Base-by-base conservation (phyloP, 2,329 filamentous ascomycete genomes). In the Bipolaris sorokiniana region DNA sequence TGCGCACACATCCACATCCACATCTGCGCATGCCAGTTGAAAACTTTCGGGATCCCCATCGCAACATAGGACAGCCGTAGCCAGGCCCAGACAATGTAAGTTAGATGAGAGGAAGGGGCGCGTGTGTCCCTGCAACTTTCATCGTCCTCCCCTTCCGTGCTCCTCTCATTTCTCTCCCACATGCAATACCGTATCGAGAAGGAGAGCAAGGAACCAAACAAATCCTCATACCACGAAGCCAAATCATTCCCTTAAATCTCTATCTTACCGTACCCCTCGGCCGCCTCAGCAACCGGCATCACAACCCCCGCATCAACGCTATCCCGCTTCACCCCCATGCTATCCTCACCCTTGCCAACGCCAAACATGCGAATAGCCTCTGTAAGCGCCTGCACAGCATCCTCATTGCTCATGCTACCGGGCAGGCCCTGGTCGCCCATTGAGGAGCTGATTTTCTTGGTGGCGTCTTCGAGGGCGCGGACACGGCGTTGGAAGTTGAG, bases 401-500 rank as follows among this genome's bases (percentile, higher is more conserved):
- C 73, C 47, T 76, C 73, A 20, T 65, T 61, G 49, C 58, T 69
- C 61, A 75, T 58, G 7, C 64, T 59, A n/a, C 73, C 73, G 0
- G 71, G 70, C 1, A 74, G 58, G 4, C 73, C 74, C 26, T 67
- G 65, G 16, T 71, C 74, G 28, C 71, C 67, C 9, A 76, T 58
- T 13, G 62, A 65, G 6, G 51, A 55, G 23, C 60, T 60, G 44
- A 76, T 80, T 62, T 78, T 79, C 74, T 83, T 84, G n/a, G 96
- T 81, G 0, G 84, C 83, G 44, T 92, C 89, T 77, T 97, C 91
- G 0, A 92, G 89, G 61, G 93, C 90, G 51, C 88, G 86, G 23
- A 97, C 90, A 51, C 93, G 86, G 77, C 90, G 90, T 81, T 95
- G 92, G 81, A 98, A 97, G 2, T 90, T 86, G 48, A 99, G 82